Conservation (phyloP, 176 grass and related monocot species). For the Cocos nucifera region DNA sequence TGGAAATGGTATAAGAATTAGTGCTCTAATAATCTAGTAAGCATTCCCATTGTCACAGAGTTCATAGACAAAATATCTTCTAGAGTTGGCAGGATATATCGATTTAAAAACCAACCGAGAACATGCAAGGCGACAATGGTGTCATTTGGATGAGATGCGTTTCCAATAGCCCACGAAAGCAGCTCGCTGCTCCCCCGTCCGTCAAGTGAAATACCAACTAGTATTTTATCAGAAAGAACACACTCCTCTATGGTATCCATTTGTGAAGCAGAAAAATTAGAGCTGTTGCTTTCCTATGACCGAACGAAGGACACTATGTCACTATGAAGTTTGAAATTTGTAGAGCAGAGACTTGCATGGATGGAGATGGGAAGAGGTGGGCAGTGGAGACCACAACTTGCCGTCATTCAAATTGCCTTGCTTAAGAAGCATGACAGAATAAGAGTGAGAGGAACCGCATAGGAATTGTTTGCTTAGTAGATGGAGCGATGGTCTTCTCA, state of each 20-base stretch:
- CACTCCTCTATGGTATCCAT: slow-evolving; percentile 81
- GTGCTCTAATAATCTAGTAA: too few species aligned
- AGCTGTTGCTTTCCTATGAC: slow-evolving; percentile 22
- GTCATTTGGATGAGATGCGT: slow-evolving; percentile 50
- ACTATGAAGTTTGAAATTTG: slow-evolving; percentile 4
- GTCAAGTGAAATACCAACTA: slow-evolving; percentile 63
- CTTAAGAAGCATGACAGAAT: slow-evolving; percentile 20
- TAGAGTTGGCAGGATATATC: too few species aligned
- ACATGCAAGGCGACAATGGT: slow-evolving; percentile 67
- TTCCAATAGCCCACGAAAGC: slow-evolving; percentile 66
- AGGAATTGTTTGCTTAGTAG: slow-evolving; percentile 1
- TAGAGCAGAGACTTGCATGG: slow-evolving; percentile 7
- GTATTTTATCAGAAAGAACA: slow-evolving; percentile 37
- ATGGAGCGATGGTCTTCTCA: not conserved
- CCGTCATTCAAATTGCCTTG: slow-evolving; percentile 27
- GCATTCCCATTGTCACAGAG: too few species aligned
- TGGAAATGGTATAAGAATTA: too few species aligned
- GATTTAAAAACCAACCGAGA: slow-evolving; percentile 38
- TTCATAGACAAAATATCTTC: too few species aligned
- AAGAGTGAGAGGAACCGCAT: not conserved
- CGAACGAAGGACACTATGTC: slow-evolving; percentile 6
- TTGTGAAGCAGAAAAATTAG: not conserved
- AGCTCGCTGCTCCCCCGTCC: slow-evolving; percentile 51
- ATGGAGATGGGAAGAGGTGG: not conserved
- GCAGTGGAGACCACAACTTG: slow-evolving; percentile 23